Percentiles rank a stretch among this genome's conserved stretches.
These are phyloP conservation scores for Akanthomyces dipterigenus DNA, from an alignment of 2,329 filamentous ascomycete species.

Conservation along the genomic window DNA sequence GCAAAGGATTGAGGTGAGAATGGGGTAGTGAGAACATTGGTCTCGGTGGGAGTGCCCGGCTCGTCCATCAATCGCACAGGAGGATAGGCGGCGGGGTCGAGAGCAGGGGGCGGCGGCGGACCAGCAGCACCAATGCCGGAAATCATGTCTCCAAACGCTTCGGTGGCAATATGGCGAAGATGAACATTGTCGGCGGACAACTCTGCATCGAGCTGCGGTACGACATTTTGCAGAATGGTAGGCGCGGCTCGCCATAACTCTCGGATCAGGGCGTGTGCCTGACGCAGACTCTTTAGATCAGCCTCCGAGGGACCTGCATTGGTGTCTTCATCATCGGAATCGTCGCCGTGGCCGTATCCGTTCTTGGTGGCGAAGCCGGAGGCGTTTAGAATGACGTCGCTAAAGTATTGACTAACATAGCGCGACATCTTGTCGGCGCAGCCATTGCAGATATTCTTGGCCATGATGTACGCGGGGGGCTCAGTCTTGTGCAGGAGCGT, in stretches of 20 bases:
- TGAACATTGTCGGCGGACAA: slow-evolving; percentile 83
- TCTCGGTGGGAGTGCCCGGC: slow-evolving; percentile 34
- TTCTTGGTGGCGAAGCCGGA: slow-evolving; percentile 55
- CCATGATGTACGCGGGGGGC: slow-evolving; percentile 92
- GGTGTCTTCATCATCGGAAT: slow-evolving; percentile 57
- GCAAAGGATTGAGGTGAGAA: slow-evolving; percentile 85
- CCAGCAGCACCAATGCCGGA: slow-evolving; percentile 89
- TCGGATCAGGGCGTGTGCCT: slow-evolving; percentile 81
- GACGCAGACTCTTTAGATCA: slow-evolving; percentile 79
- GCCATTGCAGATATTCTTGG: slow-evolving; percentile 83
- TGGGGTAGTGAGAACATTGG: slow-evolving; percentile 68
- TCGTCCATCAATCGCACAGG: slow-evolving; percentile 60
- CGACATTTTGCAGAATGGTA: slow-evolving; percentile 81
- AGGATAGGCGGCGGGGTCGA: slow-evolving; percentile 85
- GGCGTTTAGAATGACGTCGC: slow-evolving; percentile 88
- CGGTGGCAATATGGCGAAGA: slow-evolving; percentile 78
- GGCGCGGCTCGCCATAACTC: slow-evolving; percentile 93
- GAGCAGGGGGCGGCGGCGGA: slow-evolving; percentile 61
- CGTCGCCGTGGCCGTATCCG: slow-evolving; percentile 52
- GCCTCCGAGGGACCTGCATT: slow-evolving; percentile 65
- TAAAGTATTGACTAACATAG: slow-evolving; percentile 93
- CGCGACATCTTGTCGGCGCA: slow-evolving; percentile 92
- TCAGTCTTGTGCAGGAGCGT: slow-evolving; percentile 82
- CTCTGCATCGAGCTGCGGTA: slow-evolving; percentile 89
- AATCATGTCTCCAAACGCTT: slow-evolving; percentile 92